Evolutionary conservation across 2,329 filamentous ascomycete genomes (phyloP), one percentile per base, ranked within the genome.

Genomic region (Cryphonectria radicalis): DNA sequence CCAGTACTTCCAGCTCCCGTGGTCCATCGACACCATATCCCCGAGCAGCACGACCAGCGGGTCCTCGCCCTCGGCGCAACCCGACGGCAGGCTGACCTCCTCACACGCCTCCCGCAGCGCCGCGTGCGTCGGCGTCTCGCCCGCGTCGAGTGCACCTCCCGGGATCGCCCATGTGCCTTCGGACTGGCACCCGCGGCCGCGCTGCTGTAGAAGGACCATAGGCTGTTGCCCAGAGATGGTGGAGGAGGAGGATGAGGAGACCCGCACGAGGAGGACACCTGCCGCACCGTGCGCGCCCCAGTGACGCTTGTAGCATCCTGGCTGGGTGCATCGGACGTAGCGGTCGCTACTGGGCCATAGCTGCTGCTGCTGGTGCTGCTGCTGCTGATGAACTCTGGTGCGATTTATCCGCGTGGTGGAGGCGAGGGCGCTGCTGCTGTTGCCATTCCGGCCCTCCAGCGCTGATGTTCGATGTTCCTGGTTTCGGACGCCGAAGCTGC

Each of bases 81-180:
- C 14, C 0, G 0, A n/a, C 1, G 67, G 67, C 1, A 72, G 40
- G 22, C 63, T 50, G 17, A 59, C 32, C 50, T 70, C 70, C 7
- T 70, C 70, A 8, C 35, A 46, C 14, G 64, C 50, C 22, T 64
- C 67, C 5, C 70, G 67, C 11, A 70, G 50, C 0, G 70, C 67
- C 10, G 43, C 59, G 17, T 68, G 19, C 1, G 28, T 19, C 0
- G 63, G 57, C 14, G 32, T 60, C 59, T 72, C 70, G n/a, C 67
- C n/a, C 7, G 11, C 19, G 37, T 70, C n/a, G 0, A 72, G 28
- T 14, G 59, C 67, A 1, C 70, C 64, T 17, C 70, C 67, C 8
- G 70, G 70, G 4, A 67, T 17, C 4, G 63, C 67, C 70, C 67
- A 72, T 1, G 70, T 70, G 2, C 63, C 66, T 5, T 67, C 70